Evolutionary conservation across 1,284 basidiomycete genomes (phyloP), one percentile per base, ranked within the genome.

Genomic region (Sporisorium exsertum): DNA sequence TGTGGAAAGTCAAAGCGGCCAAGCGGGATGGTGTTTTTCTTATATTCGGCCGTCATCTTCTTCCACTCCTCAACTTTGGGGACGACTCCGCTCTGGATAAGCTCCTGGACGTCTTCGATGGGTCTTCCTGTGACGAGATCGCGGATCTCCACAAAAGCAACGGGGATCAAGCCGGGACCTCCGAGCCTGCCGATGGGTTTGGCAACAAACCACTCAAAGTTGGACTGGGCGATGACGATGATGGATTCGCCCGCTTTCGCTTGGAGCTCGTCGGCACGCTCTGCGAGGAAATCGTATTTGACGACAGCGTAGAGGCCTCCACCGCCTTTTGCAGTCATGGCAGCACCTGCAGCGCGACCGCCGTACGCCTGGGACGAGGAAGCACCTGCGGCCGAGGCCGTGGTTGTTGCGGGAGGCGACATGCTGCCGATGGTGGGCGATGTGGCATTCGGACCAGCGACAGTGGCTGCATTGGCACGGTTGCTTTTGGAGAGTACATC

Each of bases 61-160:
- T 98, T 98, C 97, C 97, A 99, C 77, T 98, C 95, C 84, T 98
- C 96, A 15, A 99, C 95, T 77, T 91, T 92, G 24, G 97, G 97
- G 15, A 99, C 89, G 66, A 92, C 91, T 22, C 93, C 93, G 27
- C 89, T 89, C 81, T 93, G 91, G 86, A 97, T 94, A 68, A 97
- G 89, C 24, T 89, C 88, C 27, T 91, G 89, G 7, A 96, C 89
- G 72, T 94, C 91, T 24, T 89, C 87, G 72, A 89, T 66, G 16
- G 73, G 73, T 58, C 76, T 52, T 18, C 86, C 94, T 4, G 95
- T 94, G 8, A 90, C 88, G 22, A 95, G 94, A 86, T 99, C 95
- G 65, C 94, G 92, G 45, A 99, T 92, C 87, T 97, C 92, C 73
- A 99, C 95, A 85, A 98, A 99, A 1, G 94, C 91, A 35, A 94